A percentile compares a stretch with the other conserved stretches of the same genome.
These are phyloP conservation scores for Daldinia eschscholtzii DNA, from an alignment of 2,329 filamentous ascomycete genomes.

Conservation along the genomic window DNA sequence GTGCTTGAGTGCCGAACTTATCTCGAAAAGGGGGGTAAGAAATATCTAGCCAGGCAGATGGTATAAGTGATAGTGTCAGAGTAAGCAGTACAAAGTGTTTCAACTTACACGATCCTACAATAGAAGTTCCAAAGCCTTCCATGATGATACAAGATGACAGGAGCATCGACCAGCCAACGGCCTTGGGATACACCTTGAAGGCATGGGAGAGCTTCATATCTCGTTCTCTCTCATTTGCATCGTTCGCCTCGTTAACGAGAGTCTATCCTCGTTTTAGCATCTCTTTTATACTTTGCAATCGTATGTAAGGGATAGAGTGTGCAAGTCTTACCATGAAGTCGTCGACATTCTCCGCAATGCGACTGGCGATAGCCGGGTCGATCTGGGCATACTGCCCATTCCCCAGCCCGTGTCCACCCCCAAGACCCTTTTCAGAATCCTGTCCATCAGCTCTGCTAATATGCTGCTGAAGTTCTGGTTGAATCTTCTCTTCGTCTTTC, in stretches of 20 bases:
- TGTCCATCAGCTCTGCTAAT: conserved; percentile 33
- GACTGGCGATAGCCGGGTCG: conserved; percentile 46
- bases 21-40: conserved; percentile 55
- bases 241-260: conserved; percentile 54
- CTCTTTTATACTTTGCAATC: not conserved
- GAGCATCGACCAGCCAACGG: conserved; percentile 58
- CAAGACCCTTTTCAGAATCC: conserved; percentile 42
- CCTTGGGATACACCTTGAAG: conserved; percentile 59
- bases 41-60: conserved; percentile 51
- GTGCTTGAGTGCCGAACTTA: conserved; percentile 52
- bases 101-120: conserved; percentile 51
- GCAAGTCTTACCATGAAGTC: conserved; percentile 50
- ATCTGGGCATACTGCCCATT: conserved; percentile 42
- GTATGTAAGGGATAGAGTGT: not conserved
- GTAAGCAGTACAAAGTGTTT: not conserved
- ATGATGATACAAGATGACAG: conserved; percentile 59
- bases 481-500: conserved; percentile 36
- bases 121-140: conserved; percentile 50
- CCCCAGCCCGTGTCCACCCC: conserved; percentile 11
- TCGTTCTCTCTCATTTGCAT: conserved; percentile 58
- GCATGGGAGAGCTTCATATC: conserved; percentile 55
- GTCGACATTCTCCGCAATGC: conserved; percentile 50
- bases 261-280: conserved; percentile 37
- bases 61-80: conserved; percentile 15
- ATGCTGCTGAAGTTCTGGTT: conserved; percentile 33